Conservation (phyloP, 257 asterid genomes). For the Nicotiana tabacum region DNA sequence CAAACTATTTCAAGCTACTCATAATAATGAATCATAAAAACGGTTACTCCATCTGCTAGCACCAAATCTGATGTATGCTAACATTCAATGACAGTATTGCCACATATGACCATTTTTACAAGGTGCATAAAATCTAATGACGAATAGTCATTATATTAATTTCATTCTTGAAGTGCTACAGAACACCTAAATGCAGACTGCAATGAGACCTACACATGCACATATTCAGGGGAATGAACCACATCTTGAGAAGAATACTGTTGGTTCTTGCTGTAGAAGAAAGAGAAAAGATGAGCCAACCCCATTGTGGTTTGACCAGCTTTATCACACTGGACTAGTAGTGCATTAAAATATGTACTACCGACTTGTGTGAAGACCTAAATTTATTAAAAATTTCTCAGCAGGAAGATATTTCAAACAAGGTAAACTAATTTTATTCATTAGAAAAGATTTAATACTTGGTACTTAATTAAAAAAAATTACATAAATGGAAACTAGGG, state of each 20-base stretch:
- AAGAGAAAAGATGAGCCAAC: background rate
- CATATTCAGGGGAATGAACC: background rate
- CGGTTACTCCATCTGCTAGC: background rate
- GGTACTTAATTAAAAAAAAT: background rate
- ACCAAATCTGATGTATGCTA: background rate
- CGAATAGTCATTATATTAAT: background rate
- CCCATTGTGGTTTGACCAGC: background rate
- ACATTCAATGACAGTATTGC: background rate
- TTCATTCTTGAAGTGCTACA: background rate
- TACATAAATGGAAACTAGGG: background rate
- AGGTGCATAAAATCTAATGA: background rate
- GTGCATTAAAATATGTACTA: background rate
- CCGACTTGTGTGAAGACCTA: background rate
- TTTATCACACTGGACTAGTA: background rate
- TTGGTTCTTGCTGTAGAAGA: background rate
- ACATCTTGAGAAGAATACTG: background rate
- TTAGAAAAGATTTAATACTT: background rate
- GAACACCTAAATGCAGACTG: background rate
- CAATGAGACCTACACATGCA: background rate
- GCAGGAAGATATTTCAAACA: background rate
- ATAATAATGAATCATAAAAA: background rate
- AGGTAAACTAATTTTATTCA: background rate
- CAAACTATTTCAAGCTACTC: background rate
- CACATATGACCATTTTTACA: background rate
- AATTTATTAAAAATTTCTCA: background rate